Evolutionary conservation across 306 rosid species (phyloP).

Genomic region (Vigna trinervia): DNA sequence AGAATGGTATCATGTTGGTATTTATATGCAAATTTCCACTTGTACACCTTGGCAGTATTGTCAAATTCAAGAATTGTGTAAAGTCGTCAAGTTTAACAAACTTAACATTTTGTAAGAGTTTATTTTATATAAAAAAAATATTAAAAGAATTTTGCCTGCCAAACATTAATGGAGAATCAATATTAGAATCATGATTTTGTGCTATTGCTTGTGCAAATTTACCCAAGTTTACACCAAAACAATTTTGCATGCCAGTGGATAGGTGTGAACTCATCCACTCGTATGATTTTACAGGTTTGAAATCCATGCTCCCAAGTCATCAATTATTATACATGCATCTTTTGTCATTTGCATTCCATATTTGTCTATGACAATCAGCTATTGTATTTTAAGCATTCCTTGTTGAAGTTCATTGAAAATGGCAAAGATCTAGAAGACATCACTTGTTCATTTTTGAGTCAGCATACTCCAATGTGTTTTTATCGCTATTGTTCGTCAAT

Average conservation of each 20-base stretch:
- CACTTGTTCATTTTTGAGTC: not conserved
- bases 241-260: no score
- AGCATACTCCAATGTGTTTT: not conserved
- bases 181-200: no score
- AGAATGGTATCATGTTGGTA: not conserved
- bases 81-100: no score
- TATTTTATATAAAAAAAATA: no score
- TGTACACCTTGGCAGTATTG: not conserved
- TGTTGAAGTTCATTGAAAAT: not conserved
- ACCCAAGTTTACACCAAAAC: no score
- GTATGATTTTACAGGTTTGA: no score
- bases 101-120: no score
- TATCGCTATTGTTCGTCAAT: slow-evolving; percentile 14
- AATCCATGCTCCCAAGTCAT: not conserved
- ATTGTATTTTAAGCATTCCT: slow-evolving; percentile 10
- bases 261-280: no score
- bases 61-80: not conserved
- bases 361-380: slow-evolving; percentile 11
- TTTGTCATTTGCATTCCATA: slow-evolving; percentile 32
- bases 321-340: slow-evolving; percentile 7
- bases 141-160: no score
- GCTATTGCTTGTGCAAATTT: no score
- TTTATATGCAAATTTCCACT: no score
- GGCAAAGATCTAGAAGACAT: slow-evolving; percentile 6
- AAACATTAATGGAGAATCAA: no score